Conservation (phyloP, 2,329 filamentous ascomycete genomes). For the Setomelanomma holmii region DNA sequence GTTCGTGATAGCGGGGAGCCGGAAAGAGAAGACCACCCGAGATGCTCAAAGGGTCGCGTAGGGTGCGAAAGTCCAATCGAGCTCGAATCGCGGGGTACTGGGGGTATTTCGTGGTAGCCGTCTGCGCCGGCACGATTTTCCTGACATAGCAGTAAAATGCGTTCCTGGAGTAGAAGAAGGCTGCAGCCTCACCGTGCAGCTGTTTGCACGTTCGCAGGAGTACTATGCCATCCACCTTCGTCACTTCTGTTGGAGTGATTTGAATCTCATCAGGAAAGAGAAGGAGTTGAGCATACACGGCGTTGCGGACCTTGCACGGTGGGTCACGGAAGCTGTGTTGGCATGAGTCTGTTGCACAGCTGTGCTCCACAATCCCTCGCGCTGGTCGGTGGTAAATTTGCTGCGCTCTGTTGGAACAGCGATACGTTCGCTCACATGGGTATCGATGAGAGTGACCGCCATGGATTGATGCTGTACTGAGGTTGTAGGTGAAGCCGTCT, state of each 20-base stretch:
- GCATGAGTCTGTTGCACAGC: not conserved
- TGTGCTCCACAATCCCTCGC: not conserved
- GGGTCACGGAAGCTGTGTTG: not conserved
- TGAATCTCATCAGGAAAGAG: not conserved
- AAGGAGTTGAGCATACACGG: not conserved
- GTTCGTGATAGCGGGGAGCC: not conserved
- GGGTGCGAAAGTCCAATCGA: not conserved
- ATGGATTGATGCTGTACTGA: too few species aligned
- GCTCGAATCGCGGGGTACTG: not conserved
- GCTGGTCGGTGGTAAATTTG: not conserved
- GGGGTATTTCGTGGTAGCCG: not conserved
- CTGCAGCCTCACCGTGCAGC: not conserved
- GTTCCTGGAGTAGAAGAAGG: not conserved
- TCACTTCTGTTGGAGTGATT: not conserved
- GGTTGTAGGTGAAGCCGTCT: too few species aligned
- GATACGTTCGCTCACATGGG: not conserved
- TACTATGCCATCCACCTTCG: not conserved
- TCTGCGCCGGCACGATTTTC: not conserved
- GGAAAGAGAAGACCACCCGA: not conserved
- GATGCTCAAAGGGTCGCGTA: not conserved
- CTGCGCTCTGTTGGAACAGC: not conserved
- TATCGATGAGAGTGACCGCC: too few species aligned
- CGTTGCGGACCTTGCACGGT: not conserved
- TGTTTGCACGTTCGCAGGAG: not conserved
- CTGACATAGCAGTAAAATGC: not conserved